phyloP scores from a whole-genome alignment of 495 filamentous ascomycete genomes.

The Platismatia glauca region DNA sequence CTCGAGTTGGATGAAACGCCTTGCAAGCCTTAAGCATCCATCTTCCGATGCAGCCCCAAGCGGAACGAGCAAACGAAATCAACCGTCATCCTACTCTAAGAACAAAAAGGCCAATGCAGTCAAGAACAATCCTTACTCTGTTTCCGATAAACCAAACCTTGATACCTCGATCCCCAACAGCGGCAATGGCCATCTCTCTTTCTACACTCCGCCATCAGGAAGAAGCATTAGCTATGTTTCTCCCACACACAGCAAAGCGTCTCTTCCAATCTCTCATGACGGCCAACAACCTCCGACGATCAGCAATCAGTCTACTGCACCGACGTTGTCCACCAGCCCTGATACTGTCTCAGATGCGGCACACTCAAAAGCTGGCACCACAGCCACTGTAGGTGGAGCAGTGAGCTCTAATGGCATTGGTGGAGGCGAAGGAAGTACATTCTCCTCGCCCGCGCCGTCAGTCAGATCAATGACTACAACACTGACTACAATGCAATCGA shows the following conservation, averaged over 20 bases:
- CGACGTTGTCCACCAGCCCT: constrained; percentile 71
- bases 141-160: constrained; percentile 45
- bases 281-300: constrained; percentile 48
- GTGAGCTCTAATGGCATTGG: constrained; percentile 47
- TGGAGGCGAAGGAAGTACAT: constrained; percentile 73
- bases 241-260: constrained; percentile 43
- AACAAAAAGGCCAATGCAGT: constrained; percentile 50
- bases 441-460: constrained; percentile 88
- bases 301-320: constrained; percentile 62
- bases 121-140: constrained; percentile 79
- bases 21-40: constrained; percentile 69
- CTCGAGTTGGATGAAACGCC: constrained; percentile 86
- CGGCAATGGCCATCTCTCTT: constrained; percentile 50
- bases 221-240: constrained; percentile 34
- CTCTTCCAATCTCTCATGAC: constrained; percentile 49
- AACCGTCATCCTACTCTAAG: constrained; percentile 32
- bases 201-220: constrained; percentile 38
- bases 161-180: constrained; percentile 35
- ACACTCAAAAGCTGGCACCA: constrained; percentile 71
- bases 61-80: constrained; percentile 42
- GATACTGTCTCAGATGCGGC: constrained; percentile 68
- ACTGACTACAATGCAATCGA: constrained; percentile 90
- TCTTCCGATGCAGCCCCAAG: constrained; percentile 42
- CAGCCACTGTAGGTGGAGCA: constrained; percentile 54
- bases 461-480: constrained; percentile 89